Conservation (phyloP, 352 stramenopile species). For the Phytophthora parvispora region DNA sequence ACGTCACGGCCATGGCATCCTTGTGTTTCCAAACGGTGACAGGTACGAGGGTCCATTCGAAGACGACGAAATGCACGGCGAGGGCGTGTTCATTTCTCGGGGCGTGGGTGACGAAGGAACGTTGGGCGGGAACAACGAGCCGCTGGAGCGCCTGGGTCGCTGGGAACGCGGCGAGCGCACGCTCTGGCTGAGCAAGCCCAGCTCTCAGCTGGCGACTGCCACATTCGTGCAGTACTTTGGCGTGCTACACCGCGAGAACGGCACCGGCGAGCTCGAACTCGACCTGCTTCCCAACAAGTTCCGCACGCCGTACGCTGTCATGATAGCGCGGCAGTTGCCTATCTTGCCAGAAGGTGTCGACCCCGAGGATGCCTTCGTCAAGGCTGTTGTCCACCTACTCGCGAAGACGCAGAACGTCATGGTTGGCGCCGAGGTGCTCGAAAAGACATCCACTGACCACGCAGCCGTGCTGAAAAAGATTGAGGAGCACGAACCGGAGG, state of each 20-base stretch:
- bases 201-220: slow-evolving; percentile 72
- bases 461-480: slow-evolving; percentile 36
- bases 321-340: slow-evolving; percentile 81
- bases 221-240: slow-evolving; percentile 87
- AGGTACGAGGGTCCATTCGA: slow-evolving; percentile 93
- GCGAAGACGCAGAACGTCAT: slow-evolving; percentile 85
- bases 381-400: slow-evolving; percentile 74
- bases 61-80: slow-evolving; percentile 87
- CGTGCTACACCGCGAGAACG: slow-evolving; percentile 34
- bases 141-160: slow-evolving; percentile 65
- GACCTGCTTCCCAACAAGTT: slow-evolving; percentile 75
- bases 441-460: slow-evolving; percentile 60
- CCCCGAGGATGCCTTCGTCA: slow-evolving; percentile 70
- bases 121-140: slow-evolving; percentile 44
- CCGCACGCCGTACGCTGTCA: slow-evolving; percentile 80
- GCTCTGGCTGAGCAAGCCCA: slow-evolving; percentile 76
- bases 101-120: slow-evolving; percentile 12
- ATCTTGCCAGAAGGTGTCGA: slow-evolving; percentile 80
- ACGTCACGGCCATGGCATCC: slow-evolving; percentile 79
- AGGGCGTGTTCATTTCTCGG: slow-evolving; percentile 73
- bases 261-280: slow-evolving; percentile 68
- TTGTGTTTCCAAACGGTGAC: slow-evolving; percentile 91
- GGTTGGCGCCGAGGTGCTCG: slow-evolving; percentile 68
- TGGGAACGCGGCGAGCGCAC: slow-evolving; percentile 76
- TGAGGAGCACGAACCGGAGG: slow-evolving; percentile 27